Evolutionary conservation across 768 basidiomycete genomes (phyloP), one percentile per base, ranked within the genome.

Genomic region (Hortiboletus flavorubellus): DNA sequence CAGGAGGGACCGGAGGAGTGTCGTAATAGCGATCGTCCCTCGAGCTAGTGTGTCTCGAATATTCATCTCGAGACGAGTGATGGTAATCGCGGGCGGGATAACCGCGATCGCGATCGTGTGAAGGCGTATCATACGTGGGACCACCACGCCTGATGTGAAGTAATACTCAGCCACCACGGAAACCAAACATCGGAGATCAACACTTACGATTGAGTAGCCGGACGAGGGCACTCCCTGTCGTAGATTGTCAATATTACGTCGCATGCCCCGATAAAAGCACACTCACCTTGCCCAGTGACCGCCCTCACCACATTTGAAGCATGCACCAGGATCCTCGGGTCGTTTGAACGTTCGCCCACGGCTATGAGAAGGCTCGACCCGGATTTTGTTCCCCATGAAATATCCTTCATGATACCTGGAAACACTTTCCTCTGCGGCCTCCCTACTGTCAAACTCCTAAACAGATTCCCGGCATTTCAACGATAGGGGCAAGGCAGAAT

Each of bases 341-440:
- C 85, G 89, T 67, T 90, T 92, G 9, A 87, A 86, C 14, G 86
- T 84, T 53, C 89, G 79, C 15, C 90, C 88, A 49, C 91, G 90
- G 31, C 90, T 89, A 68, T 87, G 90, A 33, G 92, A 93, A 14
- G 87, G 74, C 66, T 93, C 92, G 10, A 93, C 92, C 11, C 89
- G 85, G 53, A 94, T 92, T 76, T 90, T 92, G 70, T 91, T 92
- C 41, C 92, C 91, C 90, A 94, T 91, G 69, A 94, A 94, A 58
- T 78, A 86, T 2, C 91, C 91, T 75, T 93, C 91, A 59, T 94
- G 82, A 63, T 93, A 94, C 67, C 92, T 92, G 5, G 85, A 82
- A 6, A 93, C 89, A 55, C 90, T 91, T 69, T 90, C 87, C 67
- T 93, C 90, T 2, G 91, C 91, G 39, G 91, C 87, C 62, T 87